These are phyloP conservation scores for Neofusicoccum sp. DNA, from an alignment of 2,329 filamentous ascomycete genomes.

Conservation along the genomic window DNA sequence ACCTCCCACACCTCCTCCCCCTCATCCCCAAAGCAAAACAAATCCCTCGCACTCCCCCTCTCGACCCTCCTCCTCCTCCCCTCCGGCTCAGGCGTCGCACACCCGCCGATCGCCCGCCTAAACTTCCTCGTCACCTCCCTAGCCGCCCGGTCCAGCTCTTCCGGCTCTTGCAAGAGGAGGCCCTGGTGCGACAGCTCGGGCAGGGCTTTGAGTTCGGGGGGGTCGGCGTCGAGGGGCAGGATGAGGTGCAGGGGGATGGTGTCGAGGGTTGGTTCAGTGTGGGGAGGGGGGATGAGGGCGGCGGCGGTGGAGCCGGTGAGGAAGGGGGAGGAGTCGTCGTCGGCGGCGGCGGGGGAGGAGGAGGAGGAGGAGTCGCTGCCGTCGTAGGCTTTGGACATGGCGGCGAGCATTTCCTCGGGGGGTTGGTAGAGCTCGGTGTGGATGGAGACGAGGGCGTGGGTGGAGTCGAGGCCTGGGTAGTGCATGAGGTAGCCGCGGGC, in stretches of 20 bases:
- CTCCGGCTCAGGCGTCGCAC: slow-evolving; percentile 40
- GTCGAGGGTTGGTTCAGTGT: slow-evolving; percentile 22
- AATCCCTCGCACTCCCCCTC: slow-evolving; percentile 52
- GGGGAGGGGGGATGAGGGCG: neutral
- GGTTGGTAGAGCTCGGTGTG: slow-evolving; percentile 72
- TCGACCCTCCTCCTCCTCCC: slow-evolving; percentile 32
- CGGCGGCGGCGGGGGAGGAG: neutral
- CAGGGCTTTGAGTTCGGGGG: slow-evolving; percentile 42
- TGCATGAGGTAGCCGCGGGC: slow-evolving; percentile 74
- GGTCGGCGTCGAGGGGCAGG: slow-evolving; percentile 39
- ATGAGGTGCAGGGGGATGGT: slow-evolving; percentile 1
- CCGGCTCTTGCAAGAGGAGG: slow-evolving; percentile 41
- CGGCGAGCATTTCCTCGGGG: slow-evolving; percentile 63
- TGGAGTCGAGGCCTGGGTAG: slow-evolving; percentile 61
- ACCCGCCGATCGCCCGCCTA: slow-evolving; percentile 65
- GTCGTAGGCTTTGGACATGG: slow-evolving; percentile 1
- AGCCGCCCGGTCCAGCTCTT: slow-evolving; percentile 47
- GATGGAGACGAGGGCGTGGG: slow-evolving; percentile 62
- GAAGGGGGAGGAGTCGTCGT: slow-evolving; percentile 22
- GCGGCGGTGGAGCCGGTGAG: neutral
- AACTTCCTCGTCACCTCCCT: slow-evolving; percentile 59
- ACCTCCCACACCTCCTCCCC: slow-evolving; percentile 23
- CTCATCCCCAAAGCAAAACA: slow-evolving; percentile 61
- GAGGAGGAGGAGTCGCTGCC: too few relatives aligned
- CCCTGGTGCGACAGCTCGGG: slow-evolving; percentile 67